Evolutionary conservation across 73 alveolate genomes (phyloP).

Genomic region (Symbiodinium natans): DNA sequence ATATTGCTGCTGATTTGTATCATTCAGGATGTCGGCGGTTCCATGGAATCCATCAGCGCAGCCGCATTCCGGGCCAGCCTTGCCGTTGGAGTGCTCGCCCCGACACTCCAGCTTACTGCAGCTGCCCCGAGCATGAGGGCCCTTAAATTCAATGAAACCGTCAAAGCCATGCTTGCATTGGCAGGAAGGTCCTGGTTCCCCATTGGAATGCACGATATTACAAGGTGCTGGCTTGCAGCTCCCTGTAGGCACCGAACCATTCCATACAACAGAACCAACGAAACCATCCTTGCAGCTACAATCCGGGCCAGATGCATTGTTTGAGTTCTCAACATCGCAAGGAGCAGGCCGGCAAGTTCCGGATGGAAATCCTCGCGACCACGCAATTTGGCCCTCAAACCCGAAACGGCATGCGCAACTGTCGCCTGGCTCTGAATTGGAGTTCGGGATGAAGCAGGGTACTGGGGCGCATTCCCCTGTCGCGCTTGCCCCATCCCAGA

Average conservation of each 20-base stretch:
- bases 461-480: not conserved
- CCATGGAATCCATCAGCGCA: not conserved
- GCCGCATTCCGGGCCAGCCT: not conserved
- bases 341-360: constrained; percentile 22
- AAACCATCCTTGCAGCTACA: not conserved
- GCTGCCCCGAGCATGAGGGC: not conserved
- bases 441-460: not conserved
- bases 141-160: not conserved
- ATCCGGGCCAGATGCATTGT: not conserved
- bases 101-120: not conserved
- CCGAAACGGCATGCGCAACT: not conserved
- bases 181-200: not conserved
- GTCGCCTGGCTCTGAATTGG: not conserved
- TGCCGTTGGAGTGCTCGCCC: not conserved
- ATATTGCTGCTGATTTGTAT: no score
- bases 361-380: not conserved
- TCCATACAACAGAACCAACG: not conserved
- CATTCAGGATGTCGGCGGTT: not conserved
- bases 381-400: not conserved
- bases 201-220: not conserved
- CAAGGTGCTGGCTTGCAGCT: not conserved
- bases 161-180: not conserved
- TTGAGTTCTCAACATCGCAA: not conserved
- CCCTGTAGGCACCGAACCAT: not conserved
- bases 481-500: not conserved